Base-by-base conservation (phyloP, 495 filamentous ascomycete genomes). In the Hypoxylon cercidicola region DNA sequence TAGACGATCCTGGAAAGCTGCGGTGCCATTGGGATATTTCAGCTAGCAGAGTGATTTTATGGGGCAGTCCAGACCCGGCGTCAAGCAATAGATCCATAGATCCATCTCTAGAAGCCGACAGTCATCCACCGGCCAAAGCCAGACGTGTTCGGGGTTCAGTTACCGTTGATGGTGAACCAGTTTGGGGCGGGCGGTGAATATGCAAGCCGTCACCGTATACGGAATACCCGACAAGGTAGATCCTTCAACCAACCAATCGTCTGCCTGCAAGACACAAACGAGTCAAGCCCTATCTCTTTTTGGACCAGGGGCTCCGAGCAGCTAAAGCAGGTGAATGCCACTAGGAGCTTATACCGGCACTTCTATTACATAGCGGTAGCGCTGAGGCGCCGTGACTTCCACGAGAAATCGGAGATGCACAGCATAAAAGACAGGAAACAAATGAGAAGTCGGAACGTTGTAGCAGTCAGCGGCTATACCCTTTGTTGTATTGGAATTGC, bases 51-150 rank as follows among this genome's bases (percentile, higher is more conserved):
- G 56, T 40, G 47, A 37, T 40, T 34, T 20, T 37, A 50, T 59
- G 65, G 65, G 60, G 60, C 48, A 46, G 50, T 63, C 54, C 54
- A 63, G 65, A 45, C 59, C 55, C 45, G 65, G 50, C 65, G 35
- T 55, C 28, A 55, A 28, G 39, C 50, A 47, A 63, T 68, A 63
- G 59, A 63, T 55, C 51, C 65, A 39, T 60, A 47, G 28, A 59
- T 48, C 32, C 59, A 58, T 54, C 28, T 34, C 48, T 40, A 30
- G 46, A 52, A 52, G 50, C 54, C 48, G 59, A 19, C 44, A 47
- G 34, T 34, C 49, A 62, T 55, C 6, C 25, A 59, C 50, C 25
- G 15, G 15, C 39, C 39, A 35, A 40, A 45, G 23, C 35, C 59
- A 15, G 7, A 28, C 25, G 46, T 23, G 32, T 53, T 53, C 34